Conservation (phyloP, 1,139 yeast genomes). For the Candida freyschussii region DNA sequence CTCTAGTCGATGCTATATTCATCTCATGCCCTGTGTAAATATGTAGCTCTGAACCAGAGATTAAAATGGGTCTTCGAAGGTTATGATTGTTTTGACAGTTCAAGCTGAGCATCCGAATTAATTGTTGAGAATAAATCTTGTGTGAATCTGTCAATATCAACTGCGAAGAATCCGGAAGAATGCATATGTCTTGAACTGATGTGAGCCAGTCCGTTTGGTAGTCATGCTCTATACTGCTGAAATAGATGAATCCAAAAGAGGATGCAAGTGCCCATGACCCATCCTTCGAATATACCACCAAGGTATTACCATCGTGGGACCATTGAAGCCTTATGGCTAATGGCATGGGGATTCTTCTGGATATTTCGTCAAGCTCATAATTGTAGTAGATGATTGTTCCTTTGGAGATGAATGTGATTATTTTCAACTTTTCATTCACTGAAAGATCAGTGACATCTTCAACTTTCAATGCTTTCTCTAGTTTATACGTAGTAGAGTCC, state of each 20-base stretch:
- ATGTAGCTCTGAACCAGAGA: slow-evolving; percentile 16
- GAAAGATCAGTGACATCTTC: slow-evolving; percentile 6
- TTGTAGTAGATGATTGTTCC: slow-evolving; percentile 17
- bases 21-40: slow-evolving; percentile 23
- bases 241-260: slow-evolving; percentile 32
- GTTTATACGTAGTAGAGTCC: slow-evolving; percentile 11
- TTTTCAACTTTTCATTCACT: slow-evolving; percentile 6
- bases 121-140: slow-evolving; percentile 8
- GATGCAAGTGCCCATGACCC: slow-evolving; percentile 34
- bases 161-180: slow-evolving; percentile 5
- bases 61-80: slow-evolving; percentile 17
- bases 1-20: slow-evolving; percentile 10
- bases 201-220: slow-evolving; percentile 17
- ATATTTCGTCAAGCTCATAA: slow-evolving; percentile 8
- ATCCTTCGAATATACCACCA: slow-evolving; percentile 22
- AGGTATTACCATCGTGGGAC: slow-evolving; percentile 16
- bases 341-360: slow-evolving; percentile 16
- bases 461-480: slow-evolving; percentile 19
- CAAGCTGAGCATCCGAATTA: slow-evolving; percentile 5
- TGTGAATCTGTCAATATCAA: slow-evolving; percentile 10
- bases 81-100: slow-evolving; percentile 18
- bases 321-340: slow-evolving; percentile 24
- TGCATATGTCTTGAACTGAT: slow-evolving; percentile 5
- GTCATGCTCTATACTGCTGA: slow-evolving; percentile 34
- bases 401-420: slow-evolving; percentile 13